phyloP scores from a whole-genome alignment of 2,329 filamentous ascomycete genomes.

The Fusarium pseudonygamai region DNA sequence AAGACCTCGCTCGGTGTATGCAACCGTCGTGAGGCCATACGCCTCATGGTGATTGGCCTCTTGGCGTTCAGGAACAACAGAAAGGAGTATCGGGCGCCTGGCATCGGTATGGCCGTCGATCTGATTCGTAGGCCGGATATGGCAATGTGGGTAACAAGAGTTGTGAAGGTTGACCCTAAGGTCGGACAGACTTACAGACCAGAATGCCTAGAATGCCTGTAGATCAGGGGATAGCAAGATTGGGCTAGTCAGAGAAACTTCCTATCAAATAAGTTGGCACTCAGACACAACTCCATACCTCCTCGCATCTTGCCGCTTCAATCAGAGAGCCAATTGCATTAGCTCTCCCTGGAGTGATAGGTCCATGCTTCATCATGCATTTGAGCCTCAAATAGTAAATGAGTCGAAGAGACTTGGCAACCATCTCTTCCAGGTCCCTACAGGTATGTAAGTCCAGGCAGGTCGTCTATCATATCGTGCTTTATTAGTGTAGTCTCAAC shows the following conservation, averaged over 20 bases:
- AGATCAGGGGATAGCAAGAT: background rate
- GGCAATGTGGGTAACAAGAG: constrained; percentile 1
- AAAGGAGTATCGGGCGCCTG: background rate
- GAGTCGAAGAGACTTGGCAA: background rate
- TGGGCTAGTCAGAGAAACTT: background rate
- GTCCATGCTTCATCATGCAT: background rate
- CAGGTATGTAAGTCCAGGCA: background rate
- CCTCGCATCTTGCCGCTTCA: background rate
- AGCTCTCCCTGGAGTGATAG: background rate
- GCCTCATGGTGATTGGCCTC: background rate
- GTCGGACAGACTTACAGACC: background rate
- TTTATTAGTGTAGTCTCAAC: background rate
- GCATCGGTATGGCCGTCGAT: constrained; percentile 6
- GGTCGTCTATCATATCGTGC: background rate
- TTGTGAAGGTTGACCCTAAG: background rate
- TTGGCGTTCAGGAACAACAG: constrained; percentile 6
- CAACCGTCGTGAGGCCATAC: constrained; percentile 1
- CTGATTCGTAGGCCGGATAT: constrained; percentile 15
- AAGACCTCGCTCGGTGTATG: background rate
- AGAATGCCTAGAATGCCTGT: background rate
- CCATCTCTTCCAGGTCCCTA: background rate
- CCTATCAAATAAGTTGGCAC: background rate
- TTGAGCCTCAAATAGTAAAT: background rate
- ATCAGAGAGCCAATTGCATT: background rate
- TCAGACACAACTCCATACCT: background rate